Base-by-base conservation (phyloP, 1,139 yeast species). In the Geotrichum aggregatum region DNA sequence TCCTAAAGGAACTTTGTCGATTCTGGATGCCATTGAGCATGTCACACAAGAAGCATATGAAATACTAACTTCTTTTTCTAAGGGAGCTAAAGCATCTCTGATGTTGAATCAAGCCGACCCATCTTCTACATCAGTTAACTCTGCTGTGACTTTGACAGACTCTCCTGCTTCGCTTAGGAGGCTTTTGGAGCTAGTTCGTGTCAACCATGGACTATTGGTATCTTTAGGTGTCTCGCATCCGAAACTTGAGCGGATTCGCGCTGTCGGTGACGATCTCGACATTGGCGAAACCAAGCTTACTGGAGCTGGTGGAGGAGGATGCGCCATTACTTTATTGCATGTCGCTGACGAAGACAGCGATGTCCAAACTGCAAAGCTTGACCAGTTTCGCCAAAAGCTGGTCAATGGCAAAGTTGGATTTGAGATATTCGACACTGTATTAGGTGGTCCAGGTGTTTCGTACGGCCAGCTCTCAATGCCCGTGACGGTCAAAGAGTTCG, bases 261-360 rank as follows among this genome's bases (percentile, higher is more conserved):
- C 79, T 22, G 72, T 82, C 18, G 78, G 87, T 22, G 91, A 85
- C 62, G 75, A 73, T 44, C 65, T 79, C 52, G 65, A 72, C 1
- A 70, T 92, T 34, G 99, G 99, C 5, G 83, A 87, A 55, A 91
- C 99, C 1, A 92, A 92, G 68, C 76, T 92, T 56, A 92, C 98
- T 0, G 99, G 99, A 42, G 98, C 98, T 0, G 99, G 99, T 24
- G 98, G 98, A 18, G 99, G 99, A 44, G 99, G 99, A 1, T 92
- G 99, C 72, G 96, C 97, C 18, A 84, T 94, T 53, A 92, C 98
- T 0, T 72, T 92, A 49, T 75, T 91, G 11, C 74, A 80, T 48
- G 83, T 79, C 48, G 75, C 74, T 10, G 73, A 72, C 2, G 65
- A 67, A 1, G 72, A 66, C 41, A 59, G 54, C 1, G 60, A 76